Conservation (phyloP, 2,329 filamentous ascomycete species). For the Cadophora luteo-olivacea region DNA sequence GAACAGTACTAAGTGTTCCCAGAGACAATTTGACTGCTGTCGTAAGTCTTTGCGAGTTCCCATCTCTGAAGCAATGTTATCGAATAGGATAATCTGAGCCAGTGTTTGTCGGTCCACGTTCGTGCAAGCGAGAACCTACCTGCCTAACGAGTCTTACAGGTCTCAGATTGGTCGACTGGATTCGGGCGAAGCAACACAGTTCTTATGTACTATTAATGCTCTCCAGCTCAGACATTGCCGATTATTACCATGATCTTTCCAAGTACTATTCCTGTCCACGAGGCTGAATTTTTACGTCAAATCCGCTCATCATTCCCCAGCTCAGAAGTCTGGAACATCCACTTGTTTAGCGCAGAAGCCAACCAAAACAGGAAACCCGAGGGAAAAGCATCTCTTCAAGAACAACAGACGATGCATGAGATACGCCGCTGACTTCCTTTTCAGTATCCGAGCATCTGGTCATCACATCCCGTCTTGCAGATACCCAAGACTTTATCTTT, state of each 20-base stretch:
- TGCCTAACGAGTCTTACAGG: too few species aligned
- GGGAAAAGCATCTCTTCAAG: not conserved
- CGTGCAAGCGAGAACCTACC: too few species aligned
- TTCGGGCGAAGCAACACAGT: too few species aligned
- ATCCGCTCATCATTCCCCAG: not conserved
- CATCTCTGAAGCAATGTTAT: too few species aligned
- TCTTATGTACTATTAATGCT: too few species aligned
- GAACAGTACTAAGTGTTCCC: too few species aligned
- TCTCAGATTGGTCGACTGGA: too few species aligned
- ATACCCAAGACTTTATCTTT: not conserved
- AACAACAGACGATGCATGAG: not conserved
- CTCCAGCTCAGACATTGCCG: not conserved
- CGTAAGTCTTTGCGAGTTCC: too few species aligned
- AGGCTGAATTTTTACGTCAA: constrained; percentile 7
- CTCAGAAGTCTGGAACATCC: not conserved
- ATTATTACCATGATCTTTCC: not conserved
- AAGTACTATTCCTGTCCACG: not conserved
- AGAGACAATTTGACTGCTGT: too few species aligned
- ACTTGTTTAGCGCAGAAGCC: not conserved
- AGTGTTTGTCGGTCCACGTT: too few species aligned
- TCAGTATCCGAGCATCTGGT: not conserved
- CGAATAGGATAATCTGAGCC: too few species aligned
- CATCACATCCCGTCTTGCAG: not conserved
- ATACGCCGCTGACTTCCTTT: not conserved
- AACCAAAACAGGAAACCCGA: constrained; percentile 5